Evolutionary conservation across 2,329 filamentous ascomycete species (phyloP), one percentile per base, ranked within the genome.

Genomic region (Parascedosporium putredinis): DNA sequence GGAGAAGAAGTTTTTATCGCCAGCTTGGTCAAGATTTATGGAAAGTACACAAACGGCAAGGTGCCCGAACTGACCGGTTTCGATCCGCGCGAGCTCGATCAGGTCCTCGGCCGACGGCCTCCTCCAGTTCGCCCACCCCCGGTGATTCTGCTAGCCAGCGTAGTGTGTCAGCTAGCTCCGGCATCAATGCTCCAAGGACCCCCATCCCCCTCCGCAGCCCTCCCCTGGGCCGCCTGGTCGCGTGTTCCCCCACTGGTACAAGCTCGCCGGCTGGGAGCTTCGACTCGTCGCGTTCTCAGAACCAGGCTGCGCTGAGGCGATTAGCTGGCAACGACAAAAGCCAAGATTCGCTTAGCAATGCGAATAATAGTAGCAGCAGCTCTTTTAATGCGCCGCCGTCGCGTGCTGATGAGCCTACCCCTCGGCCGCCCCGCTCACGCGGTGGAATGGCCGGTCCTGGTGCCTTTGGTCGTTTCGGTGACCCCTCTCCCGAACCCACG

Each of bases 1-100:
- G 70, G 93, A 98, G 68, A 97, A 96, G 73, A 91, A 95, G 63
- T 97, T 97, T 98, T 98, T 67, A 93, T 98, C 60, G 89, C 87
- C 29, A 96, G 90, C 65, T 69, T 97, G 57, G 81, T 97, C 61
- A 98, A 97, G 67, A 96, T 98, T 56, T 98, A 87, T 64, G 83
- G 83, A 59, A 98, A 97, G 67, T 98, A 97, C 63, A 97, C 93
- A 1, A 86, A 88, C 24, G 91, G 91, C 10, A 85, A 83, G 59
- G 68, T 81, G 27, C 93, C 93, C 2, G 78, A 86, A 52, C 73
- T 98, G 47, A 71, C 79, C 50, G 91, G 91, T 6, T 97, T 98
- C 62, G 87, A 91, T 57, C 75, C 79, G 47, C 79, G 76, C 53
- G 89, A 96, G 67, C 72, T 84, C 53, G 87, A 91, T 47, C 76